Evolutionary conservation across 768 basidiomycete species (phyloP).

Genomic region (Bullera alba): DNA sequence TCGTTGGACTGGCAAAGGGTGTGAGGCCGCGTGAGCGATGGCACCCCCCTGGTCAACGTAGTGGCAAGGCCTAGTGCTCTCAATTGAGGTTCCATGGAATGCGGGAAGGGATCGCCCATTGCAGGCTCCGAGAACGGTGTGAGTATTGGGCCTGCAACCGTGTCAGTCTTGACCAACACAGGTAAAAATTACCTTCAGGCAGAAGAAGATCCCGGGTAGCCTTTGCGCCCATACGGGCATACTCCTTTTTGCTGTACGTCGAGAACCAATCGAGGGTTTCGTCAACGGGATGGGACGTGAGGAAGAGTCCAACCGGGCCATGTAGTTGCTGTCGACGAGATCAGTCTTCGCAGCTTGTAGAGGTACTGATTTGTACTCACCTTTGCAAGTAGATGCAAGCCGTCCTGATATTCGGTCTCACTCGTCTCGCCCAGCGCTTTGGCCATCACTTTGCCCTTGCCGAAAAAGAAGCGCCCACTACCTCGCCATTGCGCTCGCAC

Average conservation of each 20-base stretch:
- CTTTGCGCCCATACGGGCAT: conserved; percentile 76
- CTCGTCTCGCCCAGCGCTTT: conserved; percentile 83
- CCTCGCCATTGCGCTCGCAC: conserved; percentile 91
- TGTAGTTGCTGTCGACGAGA: conserved; percentile 74
- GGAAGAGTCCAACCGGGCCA: conserved; percentile 88
- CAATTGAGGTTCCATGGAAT: conserved; percentile 94
- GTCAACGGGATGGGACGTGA: conserved; percentile 80
- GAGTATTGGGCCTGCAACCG: conserved; percentile 71
- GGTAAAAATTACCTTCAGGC: conserved; percentile 50
- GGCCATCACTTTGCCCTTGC: conserved; percentile 74
- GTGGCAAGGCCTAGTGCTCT: conserved; percentile 85
- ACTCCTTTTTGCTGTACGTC: conserved; percentile 81
- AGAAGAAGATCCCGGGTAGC: conserved; percentile 69
- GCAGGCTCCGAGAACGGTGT: conserved; percentile 58
- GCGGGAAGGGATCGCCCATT: conserved; percentile 71
- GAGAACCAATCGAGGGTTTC: conserved; percentile 93
- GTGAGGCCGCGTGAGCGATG: conserved; percentile 72
- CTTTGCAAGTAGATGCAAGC: conserved; percentile 70
- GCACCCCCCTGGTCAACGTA: conserved; percentile 76
- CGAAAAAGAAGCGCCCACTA: conserved; percentile 85
- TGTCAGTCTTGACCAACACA: neutral
- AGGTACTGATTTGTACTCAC: conserved; percentile 50
- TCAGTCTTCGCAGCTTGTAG: neutral
- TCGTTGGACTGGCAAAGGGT: conserved; percentile 77
- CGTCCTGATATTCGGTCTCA: conserved; percentile 76